Conservation (phyloP, 208 protist species). For the Acanthamoeba triangularis region DNA sequence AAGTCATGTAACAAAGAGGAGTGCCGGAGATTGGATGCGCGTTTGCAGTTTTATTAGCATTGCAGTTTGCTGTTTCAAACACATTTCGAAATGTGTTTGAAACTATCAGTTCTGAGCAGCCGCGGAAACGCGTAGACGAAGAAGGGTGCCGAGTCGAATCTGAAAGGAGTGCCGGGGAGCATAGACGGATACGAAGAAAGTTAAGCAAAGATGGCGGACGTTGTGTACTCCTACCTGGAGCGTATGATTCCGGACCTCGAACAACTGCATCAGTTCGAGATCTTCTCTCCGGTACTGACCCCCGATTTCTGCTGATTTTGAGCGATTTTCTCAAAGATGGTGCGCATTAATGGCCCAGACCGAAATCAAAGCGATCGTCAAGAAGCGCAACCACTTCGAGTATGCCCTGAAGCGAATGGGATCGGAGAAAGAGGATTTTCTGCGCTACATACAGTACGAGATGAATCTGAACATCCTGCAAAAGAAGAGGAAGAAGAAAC, state of each 20-base stretch:
- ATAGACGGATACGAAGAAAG: no score
- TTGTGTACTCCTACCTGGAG: conserved; percentile 34
- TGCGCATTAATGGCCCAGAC: not conserved
- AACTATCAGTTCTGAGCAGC: no score
- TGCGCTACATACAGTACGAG: conserved; percentile 74
- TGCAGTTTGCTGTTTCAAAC: no score
- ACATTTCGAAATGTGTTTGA: no score
- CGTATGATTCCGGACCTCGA: not conserved
- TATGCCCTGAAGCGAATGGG: not conserved
- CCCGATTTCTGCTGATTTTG: not conserved
- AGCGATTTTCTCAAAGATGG: not conserved
- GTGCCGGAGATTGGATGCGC: no score
- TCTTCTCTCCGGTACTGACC: not conserved
- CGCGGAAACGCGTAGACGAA: no score
- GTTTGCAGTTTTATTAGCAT: no score
- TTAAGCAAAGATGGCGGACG: conserved; percentile 40
- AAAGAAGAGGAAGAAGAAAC: conserved; percentile 1
- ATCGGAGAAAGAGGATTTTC: not conserved
- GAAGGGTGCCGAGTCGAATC: no score
- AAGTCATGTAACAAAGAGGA: no score
- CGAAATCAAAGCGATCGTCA: conserved; percentile 70
- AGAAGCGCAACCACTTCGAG: conserved; percentile 11
- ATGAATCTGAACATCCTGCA: conserved; percentile 23
- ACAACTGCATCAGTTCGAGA: not conserved
- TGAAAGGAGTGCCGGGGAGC: no score